phyloP scores from a whole-genome alignment of 805 yeast genomes.

The Ascoidea tarda region DNA sequence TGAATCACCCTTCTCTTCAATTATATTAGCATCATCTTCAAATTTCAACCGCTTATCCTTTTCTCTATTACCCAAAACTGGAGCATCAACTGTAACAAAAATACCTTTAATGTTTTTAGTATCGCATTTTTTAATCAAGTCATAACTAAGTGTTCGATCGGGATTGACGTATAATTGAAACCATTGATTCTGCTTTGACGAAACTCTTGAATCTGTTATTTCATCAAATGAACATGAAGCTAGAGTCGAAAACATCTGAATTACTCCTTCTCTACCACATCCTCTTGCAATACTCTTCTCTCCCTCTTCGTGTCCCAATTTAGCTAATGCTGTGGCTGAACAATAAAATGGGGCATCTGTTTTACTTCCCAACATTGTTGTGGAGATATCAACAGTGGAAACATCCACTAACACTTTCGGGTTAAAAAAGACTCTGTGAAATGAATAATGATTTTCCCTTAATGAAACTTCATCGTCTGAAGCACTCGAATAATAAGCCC shows the following conservation, averaged over 20 bases:
- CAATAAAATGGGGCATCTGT: constrained; percentile 32
- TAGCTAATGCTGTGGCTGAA: constrained; percentile 32
- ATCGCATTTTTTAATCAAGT: constrained; percentile 24
- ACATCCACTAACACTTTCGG: constrained; percentile 81
- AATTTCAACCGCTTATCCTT: constrained; percentile 25
- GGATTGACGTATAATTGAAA: constrained; percentile 33
- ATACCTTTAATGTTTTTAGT: constrained; percentile 27
- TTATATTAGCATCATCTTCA: constrained; percentile 11
- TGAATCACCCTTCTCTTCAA: constrained; percentile 1
- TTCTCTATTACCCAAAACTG: constrained; percentile 39
- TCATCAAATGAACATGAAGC: constrained; percentile 28
- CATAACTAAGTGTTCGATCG: constrained; percentile 18
- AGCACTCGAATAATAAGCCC: constrained; percentile 90
- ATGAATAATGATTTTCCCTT: constrained; percentile 85
- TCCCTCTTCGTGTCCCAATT: constrained; percentile 28
- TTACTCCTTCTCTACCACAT: constrained; percentile 23
- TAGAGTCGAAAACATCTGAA: constrained; percentile 33
- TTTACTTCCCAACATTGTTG: constrained; percentile 36
- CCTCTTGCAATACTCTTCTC: constrained; percentile 27
- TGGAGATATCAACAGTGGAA: constrained; percentile 48
- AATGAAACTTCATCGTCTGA: constrained; percentile 86
- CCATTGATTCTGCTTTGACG: constrained; percentile 22
- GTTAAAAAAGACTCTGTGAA: constrained; percentile 75
- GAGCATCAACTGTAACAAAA: constrained; percentile 42
- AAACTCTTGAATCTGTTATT: constrained; percentile 18